Base-by-base conservation (phyloP, 2,329 filamentous ascomycete genomes). In the Paecilomyces niveus region DNA sequence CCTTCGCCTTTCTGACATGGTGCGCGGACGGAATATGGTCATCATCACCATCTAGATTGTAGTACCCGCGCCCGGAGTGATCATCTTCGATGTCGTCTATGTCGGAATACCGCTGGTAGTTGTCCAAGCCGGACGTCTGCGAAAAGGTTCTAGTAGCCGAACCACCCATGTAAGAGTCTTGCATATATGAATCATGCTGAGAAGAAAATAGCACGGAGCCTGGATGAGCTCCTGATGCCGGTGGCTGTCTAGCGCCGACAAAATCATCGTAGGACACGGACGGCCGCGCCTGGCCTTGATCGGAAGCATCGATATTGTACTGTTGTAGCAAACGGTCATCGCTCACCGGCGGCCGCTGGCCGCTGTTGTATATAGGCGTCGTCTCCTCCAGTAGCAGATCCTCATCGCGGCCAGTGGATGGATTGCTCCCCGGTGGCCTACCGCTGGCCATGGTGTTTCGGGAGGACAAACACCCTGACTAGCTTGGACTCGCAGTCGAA, bases 181-280 rank as follows among this genome's bases (percentile, higher is more conserved):
- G 67, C 50, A 68, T 62, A 61, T 72, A 70, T 15, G 70, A 70
- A 32, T 72, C 71, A 52, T 74, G 62, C 57, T 71, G 68, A 53
- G 67, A 65, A 26, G 64, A 61, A 59, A 64, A 61, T 39, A 66
- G 66, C 73, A 65, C 77, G 74, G 57, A 77, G 74, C 65, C 80
- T 63, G 61, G 70, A 74, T 69, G 78, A 63, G 39, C 54, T 53
- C 63, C 74, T 53, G 79, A 73, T 22, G 80, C 72, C 56, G 80
- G 75, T 60, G 81, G 77, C 61, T 79, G 80, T 63, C 79, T 78
- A 54, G 81, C 86, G 63, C 93, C 93, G 62, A 97, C 88, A 73
- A 97, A 97, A 68, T 94, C 89, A 80, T 97, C 93, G 76, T 97
- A 97, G 59, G 92, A 96, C 56, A 93, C 86, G 26, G 92, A 97